Conservation (phyloP, 2,329 filamentous ascomycete genomes). For the Arthrobotrys musiformis region DNA sequence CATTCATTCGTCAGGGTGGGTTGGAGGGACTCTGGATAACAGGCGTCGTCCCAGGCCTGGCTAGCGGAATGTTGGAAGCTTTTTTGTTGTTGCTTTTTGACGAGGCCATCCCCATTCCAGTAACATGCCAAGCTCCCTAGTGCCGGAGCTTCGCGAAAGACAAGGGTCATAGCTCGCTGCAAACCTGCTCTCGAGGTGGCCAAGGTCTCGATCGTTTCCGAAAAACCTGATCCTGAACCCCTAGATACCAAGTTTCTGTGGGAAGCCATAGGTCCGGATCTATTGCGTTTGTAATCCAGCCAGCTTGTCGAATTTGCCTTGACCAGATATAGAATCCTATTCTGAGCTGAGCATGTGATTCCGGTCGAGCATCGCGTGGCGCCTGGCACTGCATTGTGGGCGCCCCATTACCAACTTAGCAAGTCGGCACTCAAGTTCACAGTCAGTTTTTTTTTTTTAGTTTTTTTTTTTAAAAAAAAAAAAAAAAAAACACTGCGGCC, state of each 20-base stretch:
- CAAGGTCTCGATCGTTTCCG: constrained; percentile 53
- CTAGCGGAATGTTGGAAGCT: constrained; percentile 23
- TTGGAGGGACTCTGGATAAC: neutral
- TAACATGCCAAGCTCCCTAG: constrained; percentile 9
- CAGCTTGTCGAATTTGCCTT: neutral
- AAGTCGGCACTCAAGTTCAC: no score
- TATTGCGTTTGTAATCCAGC: constrained; percentile 13
- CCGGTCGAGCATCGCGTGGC: no score
- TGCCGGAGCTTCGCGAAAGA: constrained; percentile 54
- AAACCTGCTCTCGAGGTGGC: constrained; percentile 39
- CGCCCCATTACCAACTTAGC: no score
- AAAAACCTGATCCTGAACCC: constrained; percentile 40
- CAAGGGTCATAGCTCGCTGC: neutral
- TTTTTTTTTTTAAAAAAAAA: no score
- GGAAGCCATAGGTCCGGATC: constrained; percentile 1
- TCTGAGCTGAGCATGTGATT: neutral
- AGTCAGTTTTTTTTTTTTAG: no score
- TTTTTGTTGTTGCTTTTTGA: constrained; percentile 44
- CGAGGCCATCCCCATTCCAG: constrained; percentile 27
- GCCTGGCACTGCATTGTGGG: no score
- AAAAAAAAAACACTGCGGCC: no score
- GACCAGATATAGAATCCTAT: no score
- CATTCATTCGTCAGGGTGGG: constrained; percentile 20
- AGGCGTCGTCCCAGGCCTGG: constrained; percentile 21
- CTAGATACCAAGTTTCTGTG: constrained; percentile 13